Percentiles rank a stretch among this genome's conserved stretches.
These are phyloP conservation scores for Pterocarpus macrocarpus DNA, from an alignment of 306 rosid genomes.

Conservation along the genomic window DNA sequence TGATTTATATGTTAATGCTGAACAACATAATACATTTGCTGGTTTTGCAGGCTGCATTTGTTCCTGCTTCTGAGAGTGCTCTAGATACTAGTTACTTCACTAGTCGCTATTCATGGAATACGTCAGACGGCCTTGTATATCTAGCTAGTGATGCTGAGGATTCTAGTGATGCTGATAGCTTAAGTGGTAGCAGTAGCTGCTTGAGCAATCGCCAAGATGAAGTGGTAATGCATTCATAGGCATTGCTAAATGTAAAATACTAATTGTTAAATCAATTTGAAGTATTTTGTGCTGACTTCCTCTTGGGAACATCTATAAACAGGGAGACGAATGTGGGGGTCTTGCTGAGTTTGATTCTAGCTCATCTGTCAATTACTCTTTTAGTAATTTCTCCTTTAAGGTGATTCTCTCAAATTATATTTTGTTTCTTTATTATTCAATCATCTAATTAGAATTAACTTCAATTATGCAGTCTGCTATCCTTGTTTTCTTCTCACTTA, in stretches of 20 bases:
- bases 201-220: slow-evolving; percentile 92
- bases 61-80: slow-evolving; percentile 94
- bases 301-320: slow-evolving; percentile 48
- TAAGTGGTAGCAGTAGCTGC: slow-evolving; percentile 95
- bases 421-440: slow-evolving; percentile 18
- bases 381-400: slow-evolving; percentile 99
- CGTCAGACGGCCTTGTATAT: slow-evolving; percentile 71
- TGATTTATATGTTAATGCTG: slow-evolving; percentile 17
- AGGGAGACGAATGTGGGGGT: slow-evolving; percentile 95
- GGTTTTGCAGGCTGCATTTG: slow-evolving; percentile 93
- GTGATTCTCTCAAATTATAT: slow-evolving; percentile 51
- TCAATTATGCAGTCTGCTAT: not conserved
- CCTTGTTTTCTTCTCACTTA: slow-evolving; percentile 23
- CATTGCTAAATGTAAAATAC: slow-evolving; percentile 16
- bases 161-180: slow-evolving; percentile 91
- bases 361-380: slow-evolving; percentile 85
- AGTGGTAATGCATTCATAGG: slow-evolving; percentile 70
- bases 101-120: slow-evolving; percentile 92
- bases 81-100: slow-evolving; percentile 96
- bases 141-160: slow-evolving; percentile 83
- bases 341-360: slow-evolving; percentile 92
- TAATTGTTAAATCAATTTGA: slow-evolving; percentile 29
- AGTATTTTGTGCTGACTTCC: slow-evolving; percentile 47
- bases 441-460: slow-evolving; percentile 16
- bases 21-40: slow-evolving; percentile 3